Evolutionary conservation across 1,284 basidiomycete genomes (phyloP).

Genomic region (Ustilago crameri): DNA sequence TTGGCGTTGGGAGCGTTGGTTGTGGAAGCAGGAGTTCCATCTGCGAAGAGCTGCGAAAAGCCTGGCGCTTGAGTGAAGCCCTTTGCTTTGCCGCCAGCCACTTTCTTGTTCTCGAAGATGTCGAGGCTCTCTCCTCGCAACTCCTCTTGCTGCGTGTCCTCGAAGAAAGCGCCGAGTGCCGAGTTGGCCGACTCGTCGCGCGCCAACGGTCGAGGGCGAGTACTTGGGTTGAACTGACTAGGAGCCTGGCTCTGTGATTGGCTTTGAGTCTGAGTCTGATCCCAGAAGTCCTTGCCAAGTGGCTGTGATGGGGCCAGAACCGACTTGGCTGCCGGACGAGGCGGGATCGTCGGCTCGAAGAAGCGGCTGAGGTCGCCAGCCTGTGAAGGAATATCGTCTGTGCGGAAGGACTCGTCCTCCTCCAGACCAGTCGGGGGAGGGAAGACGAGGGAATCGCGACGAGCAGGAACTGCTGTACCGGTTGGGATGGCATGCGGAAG

Average conservation of each 20-base stretch:
- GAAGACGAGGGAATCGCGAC: slow-evolving; percentile 24
- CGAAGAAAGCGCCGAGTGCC: slow-evolving; percentile 63
- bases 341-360: slow-evolving; percentile 51
- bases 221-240: slow-evolving; percentile 16
- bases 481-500: slow-evolving; percentile 18
- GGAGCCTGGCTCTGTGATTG: slow-evolving; percentile 27
- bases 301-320: slow-evolving; percentile 2
- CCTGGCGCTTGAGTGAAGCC: slow-evolving; percentile 54
- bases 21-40: slow-evolving; percentile 37
- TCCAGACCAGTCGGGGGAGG: slow-evolving; percentile 17
- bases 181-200: slow-evolving; percentile 45
- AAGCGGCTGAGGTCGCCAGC: slow-evolving; percentile 51
- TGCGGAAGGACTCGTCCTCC: slow-evolving; percentile 47
- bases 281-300: slow-evolving; percentile 31
- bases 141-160: slow-evolving; percentile 54
- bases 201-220: slow-evolving; percentile 15
- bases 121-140: slow-evolving; percentile 56
- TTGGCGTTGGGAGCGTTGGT: slow-evolving; percentile 1
- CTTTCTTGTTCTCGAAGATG: slow-evolving; percentile 53
- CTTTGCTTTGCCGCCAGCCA: slow-evolving; percentile 31
- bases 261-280: slow-evolving; percentile 27
- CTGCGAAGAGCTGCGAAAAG: slow-evolving; percentile 54
- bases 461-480: slow-evolving; percentile 1
- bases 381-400: slow-evolving; percentile 46
- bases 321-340: slow-evolving; percentile 11